Conservation (phyloP, 2,329 filamentous ascomycete species). For the Cladorrhinum sp. region DNA sequence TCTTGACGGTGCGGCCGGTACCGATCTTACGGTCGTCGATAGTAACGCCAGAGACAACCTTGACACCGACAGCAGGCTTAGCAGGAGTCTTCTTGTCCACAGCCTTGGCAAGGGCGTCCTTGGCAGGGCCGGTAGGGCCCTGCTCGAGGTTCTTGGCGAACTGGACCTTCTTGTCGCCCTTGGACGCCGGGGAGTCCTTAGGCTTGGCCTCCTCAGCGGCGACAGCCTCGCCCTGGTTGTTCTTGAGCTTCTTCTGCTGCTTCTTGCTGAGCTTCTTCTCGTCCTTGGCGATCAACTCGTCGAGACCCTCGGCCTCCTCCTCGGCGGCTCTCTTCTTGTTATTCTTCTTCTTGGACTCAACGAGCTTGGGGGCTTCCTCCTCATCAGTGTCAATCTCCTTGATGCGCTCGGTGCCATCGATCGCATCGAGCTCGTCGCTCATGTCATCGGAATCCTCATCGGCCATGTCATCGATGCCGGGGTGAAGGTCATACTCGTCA, state of each 20-base stretch:
- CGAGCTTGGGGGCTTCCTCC: slow-evolving; percentile 65
- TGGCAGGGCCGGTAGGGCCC: slow-evolving; percentile 74
- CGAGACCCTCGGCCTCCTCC: slow-evolving; percentile 65
- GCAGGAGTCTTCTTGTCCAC: slow-evolving; percentile 43
- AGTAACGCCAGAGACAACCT: slow-evolving; percentile 82
- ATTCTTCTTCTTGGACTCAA: slow-evolving; percentile 65
- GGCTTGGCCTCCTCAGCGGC: slow-evolving; percentile 59
- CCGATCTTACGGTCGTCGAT: slow-evolving; percentile 95
- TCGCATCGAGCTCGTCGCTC: slow-evolving; percentile 72
- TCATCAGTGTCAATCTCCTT: slow-evolving; percentile 80
- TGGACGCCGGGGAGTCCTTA: slow-evolving; percentile 41
- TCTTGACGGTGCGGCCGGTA: slow-evolving; percentile 80
- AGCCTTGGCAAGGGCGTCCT: slow-evolving; percentile 27
- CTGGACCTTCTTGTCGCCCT: slow-evolving; percentile 90
- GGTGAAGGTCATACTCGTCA: slow-evolving; percentile 77
- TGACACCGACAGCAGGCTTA: slow-evolving; percentile 62
- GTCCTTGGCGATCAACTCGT: slow-evolving; percentile 80
- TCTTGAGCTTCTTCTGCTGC: slow-evolving; percentile 97
- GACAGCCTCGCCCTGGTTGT: slow-evolving; percentile 91
- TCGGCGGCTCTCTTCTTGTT: slow-evolving; percentile 95
- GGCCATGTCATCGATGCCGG: slow-evolving; percentile 71
- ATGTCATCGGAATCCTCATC: slow-evolving; percentile 67
- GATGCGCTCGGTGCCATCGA: slow-evolving; percentile 71
- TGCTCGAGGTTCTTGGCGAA: slow-evolving; percentile 99
- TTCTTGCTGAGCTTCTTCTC: slow-evolving; percentile 88